Percentiles rank a stretch among this genome's conserved stretches.
Conservation (phyloP, 495 filamentous ascomycete genomes). For the Daldinia loculata region DNA sequence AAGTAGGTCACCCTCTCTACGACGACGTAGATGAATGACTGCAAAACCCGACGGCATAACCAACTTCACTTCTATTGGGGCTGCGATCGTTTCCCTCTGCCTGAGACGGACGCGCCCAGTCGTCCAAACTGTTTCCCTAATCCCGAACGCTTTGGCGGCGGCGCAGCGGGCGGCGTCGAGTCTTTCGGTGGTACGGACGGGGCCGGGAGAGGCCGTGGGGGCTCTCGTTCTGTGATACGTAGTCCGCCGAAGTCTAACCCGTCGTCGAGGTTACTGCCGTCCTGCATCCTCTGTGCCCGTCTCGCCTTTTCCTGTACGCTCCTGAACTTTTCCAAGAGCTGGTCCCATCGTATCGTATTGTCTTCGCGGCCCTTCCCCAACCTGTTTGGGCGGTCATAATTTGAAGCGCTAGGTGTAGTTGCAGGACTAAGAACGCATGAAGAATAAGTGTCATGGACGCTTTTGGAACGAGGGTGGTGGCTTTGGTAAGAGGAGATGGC, state of each 20-base stretch:
- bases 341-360: conserved; percentile 84
- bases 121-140: conserved; percentile 74
- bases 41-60: not conserved
- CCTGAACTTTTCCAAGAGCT: conserved; percentile 96
- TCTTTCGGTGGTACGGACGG: conserved; percentile 56
- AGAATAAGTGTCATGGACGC: conserved; percentile 45
- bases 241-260: conserved; percentile 49
- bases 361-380: conserved; percentile 82
- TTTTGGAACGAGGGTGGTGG: conserved; percentile 35
- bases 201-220: conserved; percentile 43
- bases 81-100: conserved; percentile 60
- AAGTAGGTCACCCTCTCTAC: not conserved
- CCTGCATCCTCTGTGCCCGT: conserved; percentile 52
- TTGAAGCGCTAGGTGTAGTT: conserved; percentile 56
- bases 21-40: not conserved
- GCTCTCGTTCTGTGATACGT: conserved; percentile 55
- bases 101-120: conserved; percentile 70
- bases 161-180: conserved; percentile 44
- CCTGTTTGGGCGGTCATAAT: conserved; percentile 80
- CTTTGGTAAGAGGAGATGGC: conserved; percentile 48
- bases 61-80: conserved; percentile 33
- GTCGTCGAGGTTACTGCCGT: conserved; percentile 53
- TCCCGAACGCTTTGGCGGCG: conserved; percentile 65
- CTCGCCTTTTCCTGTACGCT: conserved; percentile 82
- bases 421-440: conserved; percentile 54